These are phyloP conservation scores for Fusarium sp. DNA, from an alignment of 2,329 filamentous ascomycete genomes.

Conservation along the genomic window DNA sequence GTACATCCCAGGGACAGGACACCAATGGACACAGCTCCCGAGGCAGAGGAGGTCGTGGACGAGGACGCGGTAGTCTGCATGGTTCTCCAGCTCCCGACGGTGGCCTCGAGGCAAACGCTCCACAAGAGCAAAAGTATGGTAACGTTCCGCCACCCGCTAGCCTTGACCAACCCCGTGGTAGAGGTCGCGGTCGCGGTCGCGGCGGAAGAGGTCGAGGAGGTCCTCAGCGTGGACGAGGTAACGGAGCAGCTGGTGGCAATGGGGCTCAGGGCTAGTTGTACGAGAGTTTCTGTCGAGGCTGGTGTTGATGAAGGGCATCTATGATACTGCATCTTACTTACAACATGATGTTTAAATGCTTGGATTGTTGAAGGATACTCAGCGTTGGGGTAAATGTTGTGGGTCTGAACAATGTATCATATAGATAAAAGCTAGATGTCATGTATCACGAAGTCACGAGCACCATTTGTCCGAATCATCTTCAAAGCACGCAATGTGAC, in stretches of 20 bases:
- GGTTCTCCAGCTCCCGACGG: constrained; percentile 39
- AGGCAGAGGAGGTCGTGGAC: constrained; percentile 48
- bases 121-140: constrained; percentile 56
- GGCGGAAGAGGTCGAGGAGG: constrained; percentile 55
- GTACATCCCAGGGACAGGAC: constrained; percentile 44
- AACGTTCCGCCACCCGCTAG: constrained; percentile 70
- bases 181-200: constrained; percentile 55
- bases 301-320: constrained; percentile 3
- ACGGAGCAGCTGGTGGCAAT: constrained; percentile 33
- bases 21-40: constrained; percentile 43
- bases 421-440: constrained; percentile 38
- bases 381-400: constrained; percentile 15
- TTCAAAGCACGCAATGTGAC: not conserved
- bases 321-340: constrained; percentile 9
- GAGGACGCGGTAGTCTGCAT: constrained; percentile 46
- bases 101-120: constrained; percentile 16
- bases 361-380: constrained; percentile 13
- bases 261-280: constrained; percentile 38
- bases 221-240: constrained; percentile 50
- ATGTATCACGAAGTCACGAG: constrained; percentile 43
- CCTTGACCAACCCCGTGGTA: constrained; percentile 59
- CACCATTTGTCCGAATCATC: constrained; percentile 12
- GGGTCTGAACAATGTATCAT: constrained; percentile 37
- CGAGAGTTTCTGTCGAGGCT: constrained; percentile 2
- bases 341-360: constrained; percentile 14